A percentile compares a stretch with the other conserved stretches of the same genome.
phyloP scores from a whole-genome alignment of 2,329 filamentous ascomycete species.

The Penicillium sp. region DNA sequence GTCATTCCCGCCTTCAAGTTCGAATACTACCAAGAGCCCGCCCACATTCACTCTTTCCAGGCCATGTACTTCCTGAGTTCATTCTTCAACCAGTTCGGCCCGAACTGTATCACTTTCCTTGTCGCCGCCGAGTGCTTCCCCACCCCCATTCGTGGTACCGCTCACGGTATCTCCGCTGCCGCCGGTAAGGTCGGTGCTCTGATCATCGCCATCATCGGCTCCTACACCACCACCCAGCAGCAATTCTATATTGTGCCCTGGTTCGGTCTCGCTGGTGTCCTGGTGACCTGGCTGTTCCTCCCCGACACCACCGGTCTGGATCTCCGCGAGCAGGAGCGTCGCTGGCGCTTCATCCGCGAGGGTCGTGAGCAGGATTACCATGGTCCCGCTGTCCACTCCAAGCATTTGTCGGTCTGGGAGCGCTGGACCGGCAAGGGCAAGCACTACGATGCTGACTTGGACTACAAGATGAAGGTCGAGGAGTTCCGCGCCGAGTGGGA shows the following conservation, averaged over 20 bases:
- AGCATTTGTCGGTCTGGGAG: conserved; percentile 91
- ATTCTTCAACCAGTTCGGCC: conserved; percentile 98
- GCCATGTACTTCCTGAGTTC: conserved; percentile 97
- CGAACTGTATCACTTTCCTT: conserved; percentile 94
- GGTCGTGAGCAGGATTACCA: conserved; percentile 83
- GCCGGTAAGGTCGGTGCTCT: conserved; percentile 86
- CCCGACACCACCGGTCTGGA: conserved; percentile 95
- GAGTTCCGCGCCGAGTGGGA: conserved; percentile 72
- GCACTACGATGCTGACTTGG: conserved; percentile 77
- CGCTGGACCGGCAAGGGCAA: conserved; percentile 72
- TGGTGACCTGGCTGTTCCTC: conserved; percentile 81
- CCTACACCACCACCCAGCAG: conserved; percentile 77
- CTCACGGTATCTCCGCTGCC: conserved; percentile 90
- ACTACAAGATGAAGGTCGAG: conserved; percentile 80
- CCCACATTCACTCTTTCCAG: conserved; percentile 82
- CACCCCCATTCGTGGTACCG: conserved; percentile 86
- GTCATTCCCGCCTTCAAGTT: conserved; percentile 87
- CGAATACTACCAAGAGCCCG: conserved; percentile 73
- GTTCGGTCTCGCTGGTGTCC: conserved; percentile 86
- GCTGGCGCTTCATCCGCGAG: conserved; percentile 82
- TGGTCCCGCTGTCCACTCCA: conserved; percentile 85
- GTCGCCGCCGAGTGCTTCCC: conserved; percentile 94
- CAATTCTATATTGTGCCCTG: conserved; percentile 93
- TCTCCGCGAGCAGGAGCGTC: conserved; percentile 93
- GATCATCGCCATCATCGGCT: conserved; percentile 67